Conservation (phyloP, 2,329 filamentous ascomycete species). For the Fusarium vanettenii region DNA sequence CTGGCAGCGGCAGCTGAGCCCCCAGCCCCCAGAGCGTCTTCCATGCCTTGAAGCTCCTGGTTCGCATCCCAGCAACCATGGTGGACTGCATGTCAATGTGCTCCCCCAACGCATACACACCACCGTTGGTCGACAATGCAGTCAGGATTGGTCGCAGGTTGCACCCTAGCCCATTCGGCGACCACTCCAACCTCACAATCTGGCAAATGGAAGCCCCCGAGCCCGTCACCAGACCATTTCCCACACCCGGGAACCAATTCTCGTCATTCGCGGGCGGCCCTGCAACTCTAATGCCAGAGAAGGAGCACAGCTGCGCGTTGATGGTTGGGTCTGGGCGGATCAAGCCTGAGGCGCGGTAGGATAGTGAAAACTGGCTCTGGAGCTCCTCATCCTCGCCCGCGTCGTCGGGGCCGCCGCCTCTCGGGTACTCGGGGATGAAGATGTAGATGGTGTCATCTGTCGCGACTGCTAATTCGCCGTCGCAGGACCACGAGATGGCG, state of each 20-base stretch:
- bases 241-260: slow-evolving; percentile 55
- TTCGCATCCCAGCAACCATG: slow-evolving; percentile 47
- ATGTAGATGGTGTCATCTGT: slow-evolving; percentile 67
- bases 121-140: slow-evolving; percentile 62
- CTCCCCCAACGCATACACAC: slow-evolving; percentile 65
- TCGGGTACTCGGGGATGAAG: slow-evolving; percentile 60
- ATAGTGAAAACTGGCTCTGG: slow-evolving; percentile 49
- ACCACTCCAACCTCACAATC: slow-evolving; percentile 66
- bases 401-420: slow-evolving; percentile 39
- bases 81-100: slow-evolving; percentile 46
- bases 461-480: slow-evolving; percentile 67
- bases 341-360: slow-evolving; percentile 48
- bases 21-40: slow-evolving; percentile 67
- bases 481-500: slow-evolving; percentile 64
- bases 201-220: slow-evolving; percentile 65
- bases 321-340: slow-evolving; percentile 56
- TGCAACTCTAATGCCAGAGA: slow-evolving; percentile 50
- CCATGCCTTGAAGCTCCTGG: slow-evolving; percentile 61
- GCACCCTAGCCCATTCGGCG: slow-evolving; percentile 66
- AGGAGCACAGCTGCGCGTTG: slow-evolving; percentile 58
- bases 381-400: slow-evolving; percentile 42
- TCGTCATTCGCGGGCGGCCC: slow-evolving; percentile 38
- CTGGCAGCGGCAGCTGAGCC: slow-evolving; percentile 61
- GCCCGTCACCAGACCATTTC: slow-evolving; percentile 58
- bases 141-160: slow-evolving; percentile 64